Conservation (phyloP, 2,329 filamentous ascomycete species). For the Phoma sp. region DNA sequence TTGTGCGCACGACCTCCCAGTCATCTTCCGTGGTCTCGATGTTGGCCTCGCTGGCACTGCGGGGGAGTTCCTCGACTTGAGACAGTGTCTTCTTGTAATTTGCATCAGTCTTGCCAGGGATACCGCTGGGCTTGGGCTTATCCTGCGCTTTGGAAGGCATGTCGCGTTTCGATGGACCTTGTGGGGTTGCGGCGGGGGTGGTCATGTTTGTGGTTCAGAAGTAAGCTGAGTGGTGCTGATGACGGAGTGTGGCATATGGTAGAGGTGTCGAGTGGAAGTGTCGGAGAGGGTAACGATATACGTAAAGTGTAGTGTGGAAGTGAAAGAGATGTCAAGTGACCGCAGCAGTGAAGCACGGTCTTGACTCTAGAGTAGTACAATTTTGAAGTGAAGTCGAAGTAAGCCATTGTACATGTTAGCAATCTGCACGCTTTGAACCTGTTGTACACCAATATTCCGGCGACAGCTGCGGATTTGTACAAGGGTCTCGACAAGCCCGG, state of each 20-base stretch:
- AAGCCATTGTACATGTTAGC: no score
- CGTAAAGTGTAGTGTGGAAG: no score
- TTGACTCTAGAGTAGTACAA: no score
- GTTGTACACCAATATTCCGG: no score
- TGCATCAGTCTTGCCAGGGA: neutral
- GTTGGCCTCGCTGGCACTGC: slow-evolving; percentile 6
- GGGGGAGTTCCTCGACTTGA: slow-evolving; percentile 12
- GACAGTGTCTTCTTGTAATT: neutral
- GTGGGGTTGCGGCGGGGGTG: neutral
- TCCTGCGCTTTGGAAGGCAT: neutral
- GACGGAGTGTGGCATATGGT: neutral
- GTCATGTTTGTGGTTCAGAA: neutral
- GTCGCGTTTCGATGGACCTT: neutral
- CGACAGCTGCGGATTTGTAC: no score
- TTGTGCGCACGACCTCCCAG: neutral
- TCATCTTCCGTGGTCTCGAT: slow-evolving; percentile 9
- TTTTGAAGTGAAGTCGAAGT: no score
- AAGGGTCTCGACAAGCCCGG: no score
- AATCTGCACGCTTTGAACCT: no score
- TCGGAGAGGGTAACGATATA: no score
- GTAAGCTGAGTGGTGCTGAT: neutral
- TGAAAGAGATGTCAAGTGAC: no score
- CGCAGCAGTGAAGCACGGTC: no score
- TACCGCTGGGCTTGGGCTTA: neutral
- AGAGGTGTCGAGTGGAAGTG: no score